phyloP scores from a whole-genome alignment of 768 basidiomycete species.

The Clathrus columnatus region DNA sequence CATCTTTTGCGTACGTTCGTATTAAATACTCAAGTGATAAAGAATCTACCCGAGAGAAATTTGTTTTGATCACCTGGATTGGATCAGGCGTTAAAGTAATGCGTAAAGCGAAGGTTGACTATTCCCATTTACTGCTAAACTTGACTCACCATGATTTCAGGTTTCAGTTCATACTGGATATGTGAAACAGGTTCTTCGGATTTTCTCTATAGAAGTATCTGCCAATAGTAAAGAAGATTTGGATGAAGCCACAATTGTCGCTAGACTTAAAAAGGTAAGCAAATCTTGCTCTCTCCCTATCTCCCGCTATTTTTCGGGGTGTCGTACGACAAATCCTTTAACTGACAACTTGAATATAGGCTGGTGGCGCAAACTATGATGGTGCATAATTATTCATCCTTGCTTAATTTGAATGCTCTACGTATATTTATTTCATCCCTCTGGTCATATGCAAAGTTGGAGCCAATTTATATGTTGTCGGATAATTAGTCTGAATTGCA shows the following conservation, averaged over 20 bases:
- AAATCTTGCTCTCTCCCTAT: constrained; percentile 11
- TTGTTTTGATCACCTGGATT: constrained; percentile 80
- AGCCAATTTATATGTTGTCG: no score
- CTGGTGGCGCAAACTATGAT: constrained; percentile 85
- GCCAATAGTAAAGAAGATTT: constrained; percentile 79
- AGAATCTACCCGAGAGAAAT: constrained; percentile 83
- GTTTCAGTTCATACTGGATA: constrained; percentile 88
- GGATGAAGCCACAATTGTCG: constrained; percentile 78
- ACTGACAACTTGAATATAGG: constrained; percentile 39
- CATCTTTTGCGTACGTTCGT: constrained; percentile 78
- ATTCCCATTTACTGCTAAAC: background rate
- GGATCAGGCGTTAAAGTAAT: constrained; percentile 77
- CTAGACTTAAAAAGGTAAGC: constrained; percentile 70
- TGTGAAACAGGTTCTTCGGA: constrained; percentile 70
- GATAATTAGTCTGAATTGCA: no score
- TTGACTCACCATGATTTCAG: constrained; percentile 32
- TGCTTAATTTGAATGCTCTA: background rate
- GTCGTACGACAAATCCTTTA: background rate
- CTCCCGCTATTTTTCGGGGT: constrained; percentile 10
- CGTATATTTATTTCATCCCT: background rate
- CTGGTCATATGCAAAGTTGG: background rate
- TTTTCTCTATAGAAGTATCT: constrained; percentile 80
- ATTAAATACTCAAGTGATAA: constrained; percentile 82
- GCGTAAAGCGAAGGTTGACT: constrained; percentile 85
- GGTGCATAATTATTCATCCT: constrained; percentile 33